A percentile compares a stretch with the other conserved stretches of the same genome.
phyloP scores from a whole-genome alignment of 805 yeast genomes.

The Nakazawaea wickerhamii region DNA sequence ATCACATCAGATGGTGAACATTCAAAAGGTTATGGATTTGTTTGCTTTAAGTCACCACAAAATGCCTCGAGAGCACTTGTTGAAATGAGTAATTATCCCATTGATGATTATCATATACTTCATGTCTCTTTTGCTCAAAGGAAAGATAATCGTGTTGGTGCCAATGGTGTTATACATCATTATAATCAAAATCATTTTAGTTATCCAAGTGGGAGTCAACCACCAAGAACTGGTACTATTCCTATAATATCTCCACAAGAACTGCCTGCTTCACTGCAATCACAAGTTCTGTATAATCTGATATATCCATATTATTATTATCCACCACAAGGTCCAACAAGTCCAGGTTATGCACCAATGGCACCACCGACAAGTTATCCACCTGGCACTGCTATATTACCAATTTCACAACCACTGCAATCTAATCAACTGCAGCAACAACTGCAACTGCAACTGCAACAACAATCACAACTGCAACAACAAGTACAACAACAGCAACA shows the following conservation, averaged over 20 bases:
- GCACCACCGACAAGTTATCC: conserved; percentile 7
- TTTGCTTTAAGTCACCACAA: conserved; percentile 60
- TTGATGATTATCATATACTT: conserved; percentile 43
- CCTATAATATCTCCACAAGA: conserved; percentile 1
- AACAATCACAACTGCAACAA: conserved; percentile 9
- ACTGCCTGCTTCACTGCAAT: not conserved
- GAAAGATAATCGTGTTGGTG: conserved; percentile 47
- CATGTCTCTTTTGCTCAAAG: conserved; percentile 76
- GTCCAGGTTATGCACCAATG: conserved; percentile 1
- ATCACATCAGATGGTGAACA: conserved; percentile 43
- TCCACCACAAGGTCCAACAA: conserved; percentile 7
- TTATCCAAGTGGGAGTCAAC: not conserved
- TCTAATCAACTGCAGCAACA: conserved; percentile 12
- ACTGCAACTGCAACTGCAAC: conserved; percentile 9
- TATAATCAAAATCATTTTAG: conserved; percentile 29
- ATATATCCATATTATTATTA: conserved; percentile 11
- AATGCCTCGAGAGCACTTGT: conserved; percentile 68
- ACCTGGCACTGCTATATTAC: conserved; percentile 2
- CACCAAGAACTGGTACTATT: not conserved
- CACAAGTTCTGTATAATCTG: not conserved
- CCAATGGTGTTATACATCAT: conserved; percentile 27
- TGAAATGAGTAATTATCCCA: conserved; percentile 51
- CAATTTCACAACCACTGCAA: conserved; percentile 10
- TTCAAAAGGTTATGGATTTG: conserved; percentile 79
- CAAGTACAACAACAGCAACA: conserved; percentile 9